A percentile compares a stretch with the other conserved stretches of the same genome.
Evolutionary conservation across 768 basidiomycete genomes (phyloP).

Genomic region (Omphalotus guepiniiformis): DNA sequence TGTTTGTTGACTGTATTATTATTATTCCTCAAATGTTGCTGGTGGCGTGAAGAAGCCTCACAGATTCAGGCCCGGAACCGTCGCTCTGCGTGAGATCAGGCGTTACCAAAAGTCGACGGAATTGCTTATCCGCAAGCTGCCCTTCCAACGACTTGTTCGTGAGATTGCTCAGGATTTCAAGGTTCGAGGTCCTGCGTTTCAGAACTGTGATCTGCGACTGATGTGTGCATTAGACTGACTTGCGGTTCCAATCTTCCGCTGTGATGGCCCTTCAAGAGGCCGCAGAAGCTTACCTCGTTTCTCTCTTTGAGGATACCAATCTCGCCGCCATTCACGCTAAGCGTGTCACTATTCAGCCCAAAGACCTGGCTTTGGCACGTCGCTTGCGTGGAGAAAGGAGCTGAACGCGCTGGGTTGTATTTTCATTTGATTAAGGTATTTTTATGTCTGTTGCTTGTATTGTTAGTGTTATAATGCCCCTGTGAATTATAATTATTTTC

Average conservation of each 20-base stretch:
- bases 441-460: neutral
- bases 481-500: neutral
- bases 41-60: slow-evolving; percentile 81
- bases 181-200: slow-evolving; percentile 26
- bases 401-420: slow-evolving; percentile 13
- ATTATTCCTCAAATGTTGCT: slow-evolving; percentile 35
- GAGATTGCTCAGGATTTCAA: slow-evolving; percentile 85
- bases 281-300: slow-evolving; percentile 67
- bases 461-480: neutral
- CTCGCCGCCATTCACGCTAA: slow-evolving; percentile 60
- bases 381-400: slow-evolving; percentile 44
- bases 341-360: slow-evolving; percentile 56
- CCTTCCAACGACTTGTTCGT: slow-evolving; percentile 72
- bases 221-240: slow-evolving; percentile 47
- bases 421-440: neutral
- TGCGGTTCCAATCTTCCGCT: slow-evolving; percentile 72
- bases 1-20: slow-evolving; percentile 9
- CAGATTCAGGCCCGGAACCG: slow-evolving; percentile 76
- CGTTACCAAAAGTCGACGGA: slow-evolving; percentile 63
- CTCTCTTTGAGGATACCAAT: slow-evolving; percentile 68
- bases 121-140: slow-evolving; percentile 59
- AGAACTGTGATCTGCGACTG: neutral
- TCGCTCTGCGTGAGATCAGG: slow-evolving; percentile 73
- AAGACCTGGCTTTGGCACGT: slow-evolving; percentile 57
- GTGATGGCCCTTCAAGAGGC: slow-evolving; percentile 68